Percentiles rank a stretch among this genome's conserved stretches.
These are phyloP conservation scores for Aspergillus nanangensis DNA, from an alignment of 495 filamentous ascomycete genomes.

Conservation along the genomic window DNA sequence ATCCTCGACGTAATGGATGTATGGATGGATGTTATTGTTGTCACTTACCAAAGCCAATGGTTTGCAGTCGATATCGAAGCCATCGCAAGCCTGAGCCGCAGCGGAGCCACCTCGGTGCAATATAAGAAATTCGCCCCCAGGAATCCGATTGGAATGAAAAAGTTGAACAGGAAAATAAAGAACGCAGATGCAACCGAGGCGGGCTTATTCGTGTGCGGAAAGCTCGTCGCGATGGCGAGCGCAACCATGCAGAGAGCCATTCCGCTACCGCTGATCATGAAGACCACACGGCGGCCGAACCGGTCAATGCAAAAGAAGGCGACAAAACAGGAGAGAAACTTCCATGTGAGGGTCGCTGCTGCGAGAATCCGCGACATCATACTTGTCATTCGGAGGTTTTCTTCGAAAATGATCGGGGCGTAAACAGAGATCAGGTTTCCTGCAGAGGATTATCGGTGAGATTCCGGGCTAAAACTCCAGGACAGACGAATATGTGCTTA, in stretches of 20 bases:
- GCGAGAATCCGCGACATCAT: constrained; percentile 12
- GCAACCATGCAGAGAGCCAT: constrained; percentile 41
- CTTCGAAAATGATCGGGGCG: constrained; percentile 15
- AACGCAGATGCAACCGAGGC: constrained; percentile 31
- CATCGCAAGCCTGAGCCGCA: constrained; percentile 41
- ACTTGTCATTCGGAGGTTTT: constrained; percentile 7
- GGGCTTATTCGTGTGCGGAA: constrained; percentile 22
- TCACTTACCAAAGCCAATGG: constrained; percentile 28
- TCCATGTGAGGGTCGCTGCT: constrained; percentile 34
- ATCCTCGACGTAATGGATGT: neutral
- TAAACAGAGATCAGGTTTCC: constrained; percentile 18
- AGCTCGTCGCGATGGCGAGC: constrained; percentile 33
- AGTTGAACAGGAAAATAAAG: constrained; percentile 53
- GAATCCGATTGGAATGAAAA: constrained; percentile 51
- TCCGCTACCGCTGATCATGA: constrained; percentile 43
- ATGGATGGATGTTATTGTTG: neutral
- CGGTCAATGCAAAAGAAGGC: constrained; percentile 46
- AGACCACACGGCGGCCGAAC: constrained; percentile 40
- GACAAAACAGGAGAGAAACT: constrained; percentile 32
- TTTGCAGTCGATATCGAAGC: constrained; percentile 28
- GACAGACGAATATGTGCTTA: no score
- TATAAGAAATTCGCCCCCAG: constrained; percentile 50
- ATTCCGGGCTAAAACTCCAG: no score
- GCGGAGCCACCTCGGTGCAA: constrained; percentile 45
- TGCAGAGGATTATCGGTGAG: no score